A percentile compares a stretch with the other conserved stretches of the same genome.
Evolutionary conservation across 2,329 filamentous ascomycete species (phyloP).

Genomic region (Cadophora sp.): DNA sequence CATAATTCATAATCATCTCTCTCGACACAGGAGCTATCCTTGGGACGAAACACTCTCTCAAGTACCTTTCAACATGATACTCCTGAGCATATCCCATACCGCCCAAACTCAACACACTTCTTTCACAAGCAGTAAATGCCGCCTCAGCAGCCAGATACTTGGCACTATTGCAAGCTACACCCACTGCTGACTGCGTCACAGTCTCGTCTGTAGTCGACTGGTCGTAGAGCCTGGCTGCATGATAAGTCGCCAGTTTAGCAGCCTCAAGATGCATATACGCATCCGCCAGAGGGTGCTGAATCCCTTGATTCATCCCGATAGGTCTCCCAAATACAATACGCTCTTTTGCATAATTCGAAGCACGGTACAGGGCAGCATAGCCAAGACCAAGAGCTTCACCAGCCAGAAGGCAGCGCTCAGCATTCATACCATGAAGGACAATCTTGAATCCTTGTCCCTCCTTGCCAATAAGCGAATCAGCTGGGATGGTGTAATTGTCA

Average conservation of each 20-base stretch:
- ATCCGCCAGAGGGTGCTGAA: conserved; percentile 70
- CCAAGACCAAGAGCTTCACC: conserved; percentile 83
- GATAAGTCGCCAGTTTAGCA: conserved; percentile 69
- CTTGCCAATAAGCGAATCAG: conserved; percentile 69
- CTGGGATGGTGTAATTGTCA: conserved; percentile 74
- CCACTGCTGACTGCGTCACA: conserved; percentile 62
- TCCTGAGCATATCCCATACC: conserved; percentile 71
- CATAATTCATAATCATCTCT: conserved; percentile 80
- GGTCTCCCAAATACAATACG: conserved; percentile 69
- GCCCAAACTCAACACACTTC: conserved; percentile 63
- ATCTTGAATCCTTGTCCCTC: conserved; percentile 82
- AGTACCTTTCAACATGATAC: conserved; percentile 70
- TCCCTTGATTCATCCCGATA: conserved; percentile 71
- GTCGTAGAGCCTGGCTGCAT: conserved; percentile 69
- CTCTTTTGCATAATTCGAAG: conserved; percentile 70
- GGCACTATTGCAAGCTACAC: conserved; percentile 71
- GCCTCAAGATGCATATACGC: conserved; percentile 71
- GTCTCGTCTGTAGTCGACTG: conserved; percentile 55
- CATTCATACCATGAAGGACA: conserved; percentile 81
- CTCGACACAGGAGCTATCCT: conserved; percentile 68
- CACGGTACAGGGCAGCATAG: conserved; percentile 71
- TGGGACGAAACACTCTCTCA: conserved; percentile 69
- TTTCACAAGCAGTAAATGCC: conserved; percentile 67
- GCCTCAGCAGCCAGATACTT: conserved; percentile 75
- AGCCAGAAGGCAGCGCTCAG: conserved; percentile 76